Evolutionary conservation across 768 basidiomycete species (phyloP), one percentile per base, ranked within the genome.

Genomic region (Terana coerulea): DNA sequence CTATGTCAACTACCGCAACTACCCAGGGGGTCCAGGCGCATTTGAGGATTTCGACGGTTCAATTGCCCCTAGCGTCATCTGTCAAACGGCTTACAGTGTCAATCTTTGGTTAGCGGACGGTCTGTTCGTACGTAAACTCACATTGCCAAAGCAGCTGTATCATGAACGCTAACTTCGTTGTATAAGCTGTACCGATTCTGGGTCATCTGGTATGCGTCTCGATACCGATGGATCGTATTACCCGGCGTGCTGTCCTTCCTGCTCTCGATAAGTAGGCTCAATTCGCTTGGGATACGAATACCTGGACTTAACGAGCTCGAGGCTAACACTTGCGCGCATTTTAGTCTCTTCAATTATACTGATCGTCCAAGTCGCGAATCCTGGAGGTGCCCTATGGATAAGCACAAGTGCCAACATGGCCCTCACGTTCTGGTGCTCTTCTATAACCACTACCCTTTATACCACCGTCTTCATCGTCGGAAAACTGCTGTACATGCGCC

Each of bases 341-440:
- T 26, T 37, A 59, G 55, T 53, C 5, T 41, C 62, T 29, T 54
- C 59, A 1, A 31, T 52, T 47, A n/a, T 64, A 25, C 47, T 54
- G 17, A 11, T 58, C 49, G 33, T 53, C 40, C 57, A 60, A 47
- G 22, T 55, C 22, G 53, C 62, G 5, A 49, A 48, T 6, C 60
- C 59, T 3, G 33, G 39, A 36, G 47, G 50, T 2, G 50, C 36
- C n/a, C 34, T 61, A 52, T 60, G 54, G 30, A 39, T 50, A 9
- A 36, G 46, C 2, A 50, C 54, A 5, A 59, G 53, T 14, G 44
- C 55, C 12, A 40, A 48, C 28, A 60, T 66, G 53, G 39, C 46
- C 6, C 29, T 64, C 7, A 51, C 61, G 7, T 66, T 61, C 57
- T 62, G 56, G 54, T 51, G 56, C 34, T 51, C 60, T 31, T 60